Evolutionary conservation across 495 filamentous ascomycete species (phyloP), one percentile per base, ranked within the genome.

Genomic region (Hypoxylon trugodes): DNA sequence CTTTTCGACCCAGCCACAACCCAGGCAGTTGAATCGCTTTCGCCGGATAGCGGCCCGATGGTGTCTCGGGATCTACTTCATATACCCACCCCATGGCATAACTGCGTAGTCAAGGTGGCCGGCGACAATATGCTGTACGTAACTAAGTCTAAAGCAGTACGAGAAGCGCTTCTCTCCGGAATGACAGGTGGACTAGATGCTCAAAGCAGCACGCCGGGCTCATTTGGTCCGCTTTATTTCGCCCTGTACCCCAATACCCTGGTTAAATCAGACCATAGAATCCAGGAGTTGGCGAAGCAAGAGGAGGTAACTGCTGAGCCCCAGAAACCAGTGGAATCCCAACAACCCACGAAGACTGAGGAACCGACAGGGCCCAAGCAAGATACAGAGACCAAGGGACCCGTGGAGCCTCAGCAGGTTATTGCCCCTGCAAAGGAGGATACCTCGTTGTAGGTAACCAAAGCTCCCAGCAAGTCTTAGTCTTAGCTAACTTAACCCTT

Each of bases 31-130:
- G 49, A 71, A 21, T 61, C 56, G n/a, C 38, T 72, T 6, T 54
- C 49, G 12, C 49, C 43, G 5, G 12, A 59, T 8, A 37, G 66
- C 18, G 15, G 38, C 10, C 52, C 43, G 0, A 58, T 61, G 54
- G 53, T 49, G 6, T 59, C 51, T 3, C 69, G 47, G 5, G 77
- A 78, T 35, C 55, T 74, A 9, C 69, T 79, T 0, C 76, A 81
- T 35, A 74, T 79, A 10, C 76, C 78, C 0, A 79, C 76, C 0
- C 76, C 78, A 6, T 81, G 78, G 77, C 77, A 81, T 42, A 79
- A 78, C 51, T 70, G 56, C 12, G 66, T 80, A 6, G 68, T 71
- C 8, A 65, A 72, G 19, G 38, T 80, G 7, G 64, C 55, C 2
- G 74, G 73, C 1, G 65, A 61, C 25, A 28, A 69, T 0, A 36